Base-by-base conservation (phyloP, 371 early-diverging fungal species). In the Mortierella sp. region DNA sequence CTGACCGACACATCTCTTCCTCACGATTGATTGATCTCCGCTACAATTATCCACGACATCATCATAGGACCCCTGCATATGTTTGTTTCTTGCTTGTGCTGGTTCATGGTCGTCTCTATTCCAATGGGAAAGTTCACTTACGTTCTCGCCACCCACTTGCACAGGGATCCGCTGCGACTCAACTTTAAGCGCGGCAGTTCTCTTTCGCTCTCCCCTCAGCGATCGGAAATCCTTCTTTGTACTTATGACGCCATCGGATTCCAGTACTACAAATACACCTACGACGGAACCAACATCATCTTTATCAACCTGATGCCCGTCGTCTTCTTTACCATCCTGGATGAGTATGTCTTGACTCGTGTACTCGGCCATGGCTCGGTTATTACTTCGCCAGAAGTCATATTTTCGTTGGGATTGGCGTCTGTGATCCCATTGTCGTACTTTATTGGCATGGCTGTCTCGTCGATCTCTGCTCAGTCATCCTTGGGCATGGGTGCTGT, bases 391-490 rank as follows among this genome's bases (percentile, higher is more conserved):
- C 92, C 94, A 6, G 84, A 81, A 0, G 88, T 95, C n/a, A 92
- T 97, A n/a, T 98, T 99, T 81, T 78, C 90, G 6, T 80, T 94
- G 55, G 95, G 97, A 24, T 90, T 99, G 50, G 89, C 94, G n/a
- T 95, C 97, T 11, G 96, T 97, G 13, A 93, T 99, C 34, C 99
- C 99, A 2, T 88, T 98, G 11, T 95, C 98, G 1, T 99, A 98
- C 84, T 96, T 98, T 84, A 98, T 99, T 87, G 99, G 99, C 34
- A 97, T 97, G 96, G 97, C 96, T 0, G 97, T 99, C 50, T 95
- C 97, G 45, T 97, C 97, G 26, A 97, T 99, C 82, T 96, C 97
- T 16, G 98, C 99, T 13, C 98, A 98, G 87, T 96, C 97, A 9
- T 95, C 95, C 55, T 90, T 97, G 81, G 96, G 95, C 48, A 89